These are phyloP conservation scores for Asclepias syriaca DNA, from an alignment of 257 asterid species.

Conservation along the genomic window DNA sequence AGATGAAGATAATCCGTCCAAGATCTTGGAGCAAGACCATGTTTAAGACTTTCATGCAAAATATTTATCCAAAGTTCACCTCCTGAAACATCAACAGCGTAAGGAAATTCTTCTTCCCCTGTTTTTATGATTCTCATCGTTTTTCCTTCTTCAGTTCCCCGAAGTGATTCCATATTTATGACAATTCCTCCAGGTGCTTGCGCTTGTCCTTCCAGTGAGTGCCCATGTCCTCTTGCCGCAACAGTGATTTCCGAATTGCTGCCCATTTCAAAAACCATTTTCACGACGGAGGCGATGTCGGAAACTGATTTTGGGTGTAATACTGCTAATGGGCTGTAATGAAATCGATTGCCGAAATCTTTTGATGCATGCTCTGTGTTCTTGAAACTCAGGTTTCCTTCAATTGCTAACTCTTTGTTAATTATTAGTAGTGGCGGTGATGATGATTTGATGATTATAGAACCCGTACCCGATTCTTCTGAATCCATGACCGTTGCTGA, in stretches of 20 bases:
- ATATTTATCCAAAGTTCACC: constrained; percentile 87
- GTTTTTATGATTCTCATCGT: constrained; percentile 38
- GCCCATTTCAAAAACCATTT: constrained; percentile 42
- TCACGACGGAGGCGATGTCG: constrained; percentile 54
- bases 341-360: constrained; percentile 71
- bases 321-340: constrained; percentile 57
- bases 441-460: constrained; percentile 15
- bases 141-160: constrained; percentile 4
- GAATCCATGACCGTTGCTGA: constrained; percentile 22
- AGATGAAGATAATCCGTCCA: constrained; percentile 97
- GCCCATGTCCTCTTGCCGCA: constrained; percentile 86
- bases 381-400: constrained; percentile 50
- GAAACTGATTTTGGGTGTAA: constrained; percentile 67
- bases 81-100: constrained; percentile 82
- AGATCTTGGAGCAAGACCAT: constrained; percentile 77
- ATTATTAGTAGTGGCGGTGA: constrained; percentile 30
- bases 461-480: constrained; percentile 9
- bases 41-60: constrained; percentile 66
- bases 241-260: constrained; percentile 45
- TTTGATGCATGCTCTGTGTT: constrained; percentile 47
- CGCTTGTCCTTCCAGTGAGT: constrained; percentile 82
- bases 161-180: constrained; percentile 62
- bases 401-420: constrained; percentile 29
- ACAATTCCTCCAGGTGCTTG: constrained; percentile 70
- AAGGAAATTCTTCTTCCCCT: constrained; percentile 36